Conservation (phyloP, 2,329 filamentous ascomycete genomes). For the Thielaviopsis musarum region DNA sequence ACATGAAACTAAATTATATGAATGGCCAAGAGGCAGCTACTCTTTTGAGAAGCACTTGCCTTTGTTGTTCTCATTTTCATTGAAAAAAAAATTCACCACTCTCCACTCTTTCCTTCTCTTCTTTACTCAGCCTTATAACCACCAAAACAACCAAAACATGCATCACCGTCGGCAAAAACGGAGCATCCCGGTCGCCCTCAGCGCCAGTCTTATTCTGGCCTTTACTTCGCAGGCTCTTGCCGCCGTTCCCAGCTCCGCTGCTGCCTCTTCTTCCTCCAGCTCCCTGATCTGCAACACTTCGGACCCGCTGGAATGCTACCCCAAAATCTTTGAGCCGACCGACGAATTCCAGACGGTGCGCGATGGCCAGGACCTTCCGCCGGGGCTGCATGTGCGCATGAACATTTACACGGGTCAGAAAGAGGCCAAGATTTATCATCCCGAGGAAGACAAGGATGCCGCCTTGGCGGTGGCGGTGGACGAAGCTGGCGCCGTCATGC, state of each 20-base stretch:
- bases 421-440: conserved; percentile 49
- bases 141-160: neutral
- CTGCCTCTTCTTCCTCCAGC: neutral
- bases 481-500: conserved; percentile 26
- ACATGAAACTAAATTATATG: neutral
- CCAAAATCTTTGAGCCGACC: conserved; percentile 44
- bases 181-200: neutral
- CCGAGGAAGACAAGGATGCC: conserved; percentile 29
- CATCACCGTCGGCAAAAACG: neutral
- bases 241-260: neutral
- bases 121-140: neutral
- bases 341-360: conserved; percentile 46
- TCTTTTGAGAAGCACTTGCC: neutral
- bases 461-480: conserved; percentile 36
- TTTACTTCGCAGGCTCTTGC: neutral
- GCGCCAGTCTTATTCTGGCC: neutral
- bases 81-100: neutral
- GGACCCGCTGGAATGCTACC: conserved; percentile 46
- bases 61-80: neutral
- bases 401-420: conserved; percentile 46
- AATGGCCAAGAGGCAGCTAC: neutral
- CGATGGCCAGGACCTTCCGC: conserved; percentile 47
- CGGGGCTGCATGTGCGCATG: conserved; percentile 48
- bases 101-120: neutral
- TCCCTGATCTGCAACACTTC: conserved; percentile 46